phyloP scores from a whole-genome alignment of 2,329 filamentous ascomycete genomes.

The Cladophialophora psammophila region DNA sequence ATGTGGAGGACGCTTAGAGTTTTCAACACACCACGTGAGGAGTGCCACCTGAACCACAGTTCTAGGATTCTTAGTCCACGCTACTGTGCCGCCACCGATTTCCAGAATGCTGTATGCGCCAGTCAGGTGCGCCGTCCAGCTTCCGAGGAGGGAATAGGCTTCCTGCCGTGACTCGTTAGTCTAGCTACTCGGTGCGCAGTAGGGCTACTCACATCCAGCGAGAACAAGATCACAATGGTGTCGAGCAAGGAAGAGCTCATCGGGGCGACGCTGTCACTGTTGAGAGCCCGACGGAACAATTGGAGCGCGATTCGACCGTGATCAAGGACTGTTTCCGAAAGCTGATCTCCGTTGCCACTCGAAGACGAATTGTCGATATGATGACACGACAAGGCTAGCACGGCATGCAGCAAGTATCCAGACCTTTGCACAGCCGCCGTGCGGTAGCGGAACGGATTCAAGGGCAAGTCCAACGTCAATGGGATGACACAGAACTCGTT shows the following conservation, averaged over 20 bases:
- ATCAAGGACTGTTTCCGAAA: slow-evolving; percentile 1
- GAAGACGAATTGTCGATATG: slow-evolving; percentile 18
- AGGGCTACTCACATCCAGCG: slow-evolving; percentile 11
- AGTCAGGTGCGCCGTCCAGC: slow-evolving; percentile 19
- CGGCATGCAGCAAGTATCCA: slow-evolving; percentile 19
- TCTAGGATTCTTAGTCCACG: slow-evolving; percentile 14
- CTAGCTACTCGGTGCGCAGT: background rate
- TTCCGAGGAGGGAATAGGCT: slow-evolving; percentile 14
- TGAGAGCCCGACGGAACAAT: slow-evolving; percentile 17
- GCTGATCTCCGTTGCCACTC: background rate
- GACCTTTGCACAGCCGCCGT: slow-evolving; percentile 10
- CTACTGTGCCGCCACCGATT: slow-evolving; percentile 12
- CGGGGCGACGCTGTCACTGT: slow-evolving; percentile 6
- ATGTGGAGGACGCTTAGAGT: too few relatives aligned
- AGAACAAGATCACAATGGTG: slow-evolving; percentile 21
- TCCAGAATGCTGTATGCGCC: slow-evolving; percentile 20
- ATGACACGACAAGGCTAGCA: slow-evolving; percentile 22
- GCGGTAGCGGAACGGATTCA: slow-evolving; percentile 23
- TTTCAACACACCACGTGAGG: slow-evolving; percentile 11
- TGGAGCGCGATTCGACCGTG: slow-evolving; percentile 15
- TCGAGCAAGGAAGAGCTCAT: slow-evolving; percentile 12
- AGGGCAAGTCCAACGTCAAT: slow-evolving; percentile 17
- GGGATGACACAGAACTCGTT: slow-evolving; percentile 25
- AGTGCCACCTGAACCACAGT: slow-evolving; percentile 21
- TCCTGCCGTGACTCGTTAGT: slow-evolving; percentile 5